Evolutionary conservation across 139 green algal genomes (phyloP).

Genomic region (Chlamydomonas schloesseri): DNA sequence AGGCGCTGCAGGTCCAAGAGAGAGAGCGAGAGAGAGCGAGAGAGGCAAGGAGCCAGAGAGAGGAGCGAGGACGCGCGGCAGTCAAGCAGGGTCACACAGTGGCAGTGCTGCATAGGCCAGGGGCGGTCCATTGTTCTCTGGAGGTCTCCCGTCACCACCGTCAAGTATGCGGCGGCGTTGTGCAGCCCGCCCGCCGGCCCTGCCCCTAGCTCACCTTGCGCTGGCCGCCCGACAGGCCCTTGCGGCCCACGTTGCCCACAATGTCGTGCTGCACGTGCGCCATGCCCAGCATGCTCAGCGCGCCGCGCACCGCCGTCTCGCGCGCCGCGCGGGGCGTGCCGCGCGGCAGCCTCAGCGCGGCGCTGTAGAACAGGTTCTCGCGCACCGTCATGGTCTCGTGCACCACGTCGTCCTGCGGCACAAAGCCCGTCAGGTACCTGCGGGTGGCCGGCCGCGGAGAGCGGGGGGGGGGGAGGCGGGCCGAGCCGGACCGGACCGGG

Average conservation of each 20-base stretch:
- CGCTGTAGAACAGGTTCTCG: conserved; percentile 73
- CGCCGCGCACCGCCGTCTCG: conserved; percentile 19
- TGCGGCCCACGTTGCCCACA: conserved; percentile 69
- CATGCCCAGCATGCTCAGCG: conserved; percentile 39
- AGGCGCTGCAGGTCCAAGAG: conserved; percentile 27
- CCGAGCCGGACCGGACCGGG: too few relatives aligned
- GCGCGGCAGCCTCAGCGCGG: conserved; percentile 52
- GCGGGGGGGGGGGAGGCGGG: background rate
- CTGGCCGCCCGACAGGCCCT: conserved; percentile 20
- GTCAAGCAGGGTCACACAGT: too few relatives aligned
- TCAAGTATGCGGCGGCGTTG: too few relatives aligned
- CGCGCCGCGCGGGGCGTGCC: conserved; percentile 46
- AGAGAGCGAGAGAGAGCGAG: too few relatives aligned
- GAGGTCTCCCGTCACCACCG: too few relatives aligned
- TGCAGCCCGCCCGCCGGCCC: conserved; percentile 35
- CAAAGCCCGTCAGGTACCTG: conserved; percentile 70
- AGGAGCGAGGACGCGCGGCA: too few relatives aligned
- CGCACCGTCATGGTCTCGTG: conserved; percentile 67
- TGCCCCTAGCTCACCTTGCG: background rate
- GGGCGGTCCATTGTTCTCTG: too few relatives aligned
- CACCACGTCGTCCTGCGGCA: conserved; percentile 82
- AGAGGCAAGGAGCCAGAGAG: background rate
- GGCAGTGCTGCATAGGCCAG: too few relatives aligned
- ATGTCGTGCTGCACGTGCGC: conserved; percentile 43
- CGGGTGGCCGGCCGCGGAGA: too few relatives aligned